phyloP scores from a whole-genome alignment of 75 land plant species.

The Picea sitchensis region DNA sequence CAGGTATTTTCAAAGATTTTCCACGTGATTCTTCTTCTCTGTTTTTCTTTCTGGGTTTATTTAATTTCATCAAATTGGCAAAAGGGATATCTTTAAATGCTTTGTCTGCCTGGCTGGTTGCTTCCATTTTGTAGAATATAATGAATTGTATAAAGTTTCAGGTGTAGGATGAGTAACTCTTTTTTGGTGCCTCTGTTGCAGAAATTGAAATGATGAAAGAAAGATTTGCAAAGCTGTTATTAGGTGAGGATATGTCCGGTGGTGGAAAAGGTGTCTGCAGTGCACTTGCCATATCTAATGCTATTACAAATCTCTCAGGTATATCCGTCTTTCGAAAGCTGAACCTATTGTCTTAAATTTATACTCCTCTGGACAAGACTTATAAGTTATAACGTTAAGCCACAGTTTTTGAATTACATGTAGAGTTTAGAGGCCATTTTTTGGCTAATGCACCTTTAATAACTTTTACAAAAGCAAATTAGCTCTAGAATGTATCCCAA shows the following conservation, averaged over 20 bases:
- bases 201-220: constrained; percentile 96
- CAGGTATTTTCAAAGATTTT: not conserved
- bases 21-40: not conserved
- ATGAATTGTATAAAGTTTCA: not conserved
- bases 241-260: constrained; percentile 98
- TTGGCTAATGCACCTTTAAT: too few relatives aligned
- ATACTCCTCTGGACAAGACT: too few relatives aligned
- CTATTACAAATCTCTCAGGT: constrained; percentile 92
- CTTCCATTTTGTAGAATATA: not conserved
- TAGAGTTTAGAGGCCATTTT: too few relatives aligned
- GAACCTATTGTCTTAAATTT: not conserved
- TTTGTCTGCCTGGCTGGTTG: not conserved
- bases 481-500: too few relatives aligned
- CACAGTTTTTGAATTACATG: constrained; percentile 24
- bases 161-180: not conserved
- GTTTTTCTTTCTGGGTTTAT: not conserved
- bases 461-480: too few relatives aligned
- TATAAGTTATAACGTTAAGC: constrained; percentile 12
- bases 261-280: constrained; percentile 88
- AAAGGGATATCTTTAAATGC: not conserved
- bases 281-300: constrained; percentile 75
- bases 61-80: not conserved
- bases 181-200: constrained; percentile 10
- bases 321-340: not conserved
- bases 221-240: constrained; percentile 77